phyloP scores from a whole-genome alignment of 352 stramenopile species.

The Phytophthora tentaculata region DNA sequence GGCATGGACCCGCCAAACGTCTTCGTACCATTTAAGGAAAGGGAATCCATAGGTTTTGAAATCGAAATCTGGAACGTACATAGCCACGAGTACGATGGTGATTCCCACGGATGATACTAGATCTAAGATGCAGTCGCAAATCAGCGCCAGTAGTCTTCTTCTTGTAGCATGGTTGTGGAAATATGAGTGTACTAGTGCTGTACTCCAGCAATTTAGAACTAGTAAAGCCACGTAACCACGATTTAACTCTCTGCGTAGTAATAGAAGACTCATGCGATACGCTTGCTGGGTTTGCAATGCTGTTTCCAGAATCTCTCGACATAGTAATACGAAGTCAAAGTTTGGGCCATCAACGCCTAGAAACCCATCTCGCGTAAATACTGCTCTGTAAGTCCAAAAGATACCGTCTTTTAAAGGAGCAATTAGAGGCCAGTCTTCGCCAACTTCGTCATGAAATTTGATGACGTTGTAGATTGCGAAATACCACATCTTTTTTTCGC shows the following conservation, averaged over 20 bases:
- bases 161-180: slow-evolving; percentile 22
- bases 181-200: slow-evolving; percentile 35
- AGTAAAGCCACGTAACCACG: slow-evolving; percentile 34
- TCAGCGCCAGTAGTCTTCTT: slow-evolving; percentile 30
- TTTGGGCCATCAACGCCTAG: slow-evolving; percentile 36
- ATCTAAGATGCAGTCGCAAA: slow-evolving; percentile 48
- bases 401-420: slow-evolving; percentile 13
- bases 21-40: slow-evolving; percentile 47
- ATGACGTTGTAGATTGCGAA: slow-evolving; percentile 35
- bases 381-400: slow-evolving; percentile 23
- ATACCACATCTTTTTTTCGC: slow-evolving; percentile 26
- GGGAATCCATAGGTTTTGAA: slow-evolving; percentile 22
- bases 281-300: slow-evolving; percentile 38
- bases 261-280: slow-evolving; percentile 35
- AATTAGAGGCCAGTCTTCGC: slow-evolving; percentile 6
- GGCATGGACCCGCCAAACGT: slow-evolving; percentile 46
- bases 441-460: slow-evolving; percentile 8
- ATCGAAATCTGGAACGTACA: slow-evolving; percentile 29
- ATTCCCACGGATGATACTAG: slow-evolving; percentile 47
- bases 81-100: slow-evolving; percentile 28
- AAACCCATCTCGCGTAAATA: slow-evolving; percentile 37
- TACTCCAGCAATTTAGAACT: slow-evolving; percentile 48
- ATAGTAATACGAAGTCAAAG: slow-evolving; percentile 38
- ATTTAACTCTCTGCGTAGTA: slow-evolving; percentile 32
- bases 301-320: slow-evolving; percentile 40